Evolutionary conservation across 129 eudicot genomes (phyloP).

Genomic region (Pulicaria dysenterica): DNA sequence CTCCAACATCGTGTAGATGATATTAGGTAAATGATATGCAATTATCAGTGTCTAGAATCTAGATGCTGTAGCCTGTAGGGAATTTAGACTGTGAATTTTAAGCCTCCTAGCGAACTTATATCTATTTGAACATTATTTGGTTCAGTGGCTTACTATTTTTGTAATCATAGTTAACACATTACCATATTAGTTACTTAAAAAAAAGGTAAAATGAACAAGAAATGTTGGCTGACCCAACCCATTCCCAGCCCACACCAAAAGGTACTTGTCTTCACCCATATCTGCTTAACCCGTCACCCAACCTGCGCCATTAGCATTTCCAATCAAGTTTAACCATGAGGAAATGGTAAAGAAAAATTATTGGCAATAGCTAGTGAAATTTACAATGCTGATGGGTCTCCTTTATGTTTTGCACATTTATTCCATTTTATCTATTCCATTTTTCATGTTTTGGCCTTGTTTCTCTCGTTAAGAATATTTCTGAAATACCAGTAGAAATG

Average conservation of each 20-base stretch:
- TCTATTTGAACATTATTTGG: background rate
- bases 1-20: background rate
- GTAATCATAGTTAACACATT: background rate
- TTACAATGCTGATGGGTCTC: background rate
- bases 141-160: background rate
- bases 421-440: background rate
- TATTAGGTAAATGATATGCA: background rate
- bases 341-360: background rate
- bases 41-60: background rate
- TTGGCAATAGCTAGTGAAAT: background rate
- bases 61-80: background rate
- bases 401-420: background rate
- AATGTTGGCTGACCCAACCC: background rate
- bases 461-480: background rate
- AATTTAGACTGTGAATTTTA: background rate
- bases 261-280: background rate
- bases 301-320: background rate
- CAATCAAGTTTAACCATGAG: background rate
- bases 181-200: background rate
- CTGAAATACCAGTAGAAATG: background rate
- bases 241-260: background rate
- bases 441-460: background rate
- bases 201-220: background rate
- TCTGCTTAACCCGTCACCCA: background rate
- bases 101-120: background rate